A percentile compares a stretch with the other conserved stretches of the same genome.
Conservation (phyloP, 1,284 basidiomycete species). For the Moniliella sp. region DNA sequence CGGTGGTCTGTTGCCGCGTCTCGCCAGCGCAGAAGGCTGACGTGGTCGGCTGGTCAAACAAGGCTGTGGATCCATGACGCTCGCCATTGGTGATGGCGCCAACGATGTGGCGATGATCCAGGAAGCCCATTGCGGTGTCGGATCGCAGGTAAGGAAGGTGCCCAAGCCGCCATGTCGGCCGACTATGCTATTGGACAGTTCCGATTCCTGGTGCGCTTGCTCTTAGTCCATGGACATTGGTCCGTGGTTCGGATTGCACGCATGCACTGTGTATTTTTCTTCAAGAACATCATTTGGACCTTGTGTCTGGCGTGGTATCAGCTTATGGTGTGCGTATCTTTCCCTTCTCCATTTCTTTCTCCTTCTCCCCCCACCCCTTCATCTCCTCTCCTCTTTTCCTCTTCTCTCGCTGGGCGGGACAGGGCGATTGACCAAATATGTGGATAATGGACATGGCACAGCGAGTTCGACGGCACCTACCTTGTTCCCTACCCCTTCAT, state of each 20-base stretch:
- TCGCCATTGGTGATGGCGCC: constrained; percentile 87
- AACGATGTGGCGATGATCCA: constrained; percentile 96
- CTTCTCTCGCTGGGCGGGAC: too few relatives aligned
- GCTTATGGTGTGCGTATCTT: too few relatives aligned
- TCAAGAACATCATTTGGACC: constrained; percentile 48
- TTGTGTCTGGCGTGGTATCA: constrained; percentile 83
- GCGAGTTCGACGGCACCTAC: too few relatives aligned
- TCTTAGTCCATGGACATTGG: constrained; percentile 87
- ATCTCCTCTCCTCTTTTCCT: too few relatives aligned
- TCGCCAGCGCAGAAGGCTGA: constrained; percentile 87
- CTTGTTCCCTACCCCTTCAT: constrained; percentile 36
- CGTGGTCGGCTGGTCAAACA: constrained; percentile 84
- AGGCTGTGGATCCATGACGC: constrained; percentile 77
- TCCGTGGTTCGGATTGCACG: constrained; percentile 88
- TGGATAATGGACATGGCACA: too few relatives aligned
- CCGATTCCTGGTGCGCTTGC: constrained; percentile 64
- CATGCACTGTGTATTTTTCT: constrained; percentile 50
- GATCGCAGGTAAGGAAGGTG: constrained; percentile 83
- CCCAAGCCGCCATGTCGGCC: constrained; percentile 93
- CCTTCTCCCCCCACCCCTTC: too few relatives aligned
- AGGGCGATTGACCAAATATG: too few relatives aligned
- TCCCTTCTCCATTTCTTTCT: too few relatives aligned
- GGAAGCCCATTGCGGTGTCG: constrained; percentile 86
- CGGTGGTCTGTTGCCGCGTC: constrained; percentile 88
- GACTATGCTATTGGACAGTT: constrained; percentile 97